These are phyloP conservation scores for Sporothrix inflata DNA, from an alignment of 2,329 filamentous ascomycete species.

Conservation along the genomic window DNA sequence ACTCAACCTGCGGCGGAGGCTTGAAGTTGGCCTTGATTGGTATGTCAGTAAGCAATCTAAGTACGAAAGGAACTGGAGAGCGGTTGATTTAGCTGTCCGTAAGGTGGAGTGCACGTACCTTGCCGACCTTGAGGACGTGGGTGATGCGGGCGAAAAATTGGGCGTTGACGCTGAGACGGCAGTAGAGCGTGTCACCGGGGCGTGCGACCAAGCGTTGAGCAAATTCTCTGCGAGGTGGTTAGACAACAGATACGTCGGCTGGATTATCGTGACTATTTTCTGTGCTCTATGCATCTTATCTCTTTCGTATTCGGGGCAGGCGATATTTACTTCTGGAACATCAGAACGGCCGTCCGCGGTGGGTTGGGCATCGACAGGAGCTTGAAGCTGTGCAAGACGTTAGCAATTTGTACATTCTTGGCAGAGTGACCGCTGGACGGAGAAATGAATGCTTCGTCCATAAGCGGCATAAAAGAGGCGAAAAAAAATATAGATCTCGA, in stretches of 20 bases:
- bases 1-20: constrained; percentile 90
- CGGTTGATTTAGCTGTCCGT: no score
- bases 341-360: constrained; percentile 74
- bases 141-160: constrained; percentile 77
- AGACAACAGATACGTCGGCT: neutral
- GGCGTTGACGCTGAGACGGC: constrained; percentile 85
- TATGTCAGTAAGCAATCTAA: neutral
- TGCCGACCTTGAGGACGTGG: constrained; percentile 90
- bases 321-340: constrained; percentile 63
- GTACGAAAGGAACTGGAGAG: neutral
- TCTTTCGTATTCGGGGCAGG: neutral
- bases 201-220: constrained; percentile 86
- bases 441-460: neutral
- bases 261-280: neutral
- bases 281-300: neutral
- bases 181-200: constrained; percentile 87
- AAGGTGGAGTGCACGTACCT: constrained; percentile 17
- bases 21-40: constrained; percentile 82
- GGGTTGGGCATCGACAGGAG: constrained; percentile 80
- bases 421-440: neutral
- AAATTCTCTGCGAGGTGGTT: constrained; percentile 67
- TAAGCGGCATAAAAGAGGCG: neutral
- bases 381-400: constrained; percentile 58
- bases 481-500: neutral
- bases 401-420: neutral